Evolutionary conservation across 805 yeast genomes (phyloP).

Genomic region (Jamesozyma hellenica): DNA sequence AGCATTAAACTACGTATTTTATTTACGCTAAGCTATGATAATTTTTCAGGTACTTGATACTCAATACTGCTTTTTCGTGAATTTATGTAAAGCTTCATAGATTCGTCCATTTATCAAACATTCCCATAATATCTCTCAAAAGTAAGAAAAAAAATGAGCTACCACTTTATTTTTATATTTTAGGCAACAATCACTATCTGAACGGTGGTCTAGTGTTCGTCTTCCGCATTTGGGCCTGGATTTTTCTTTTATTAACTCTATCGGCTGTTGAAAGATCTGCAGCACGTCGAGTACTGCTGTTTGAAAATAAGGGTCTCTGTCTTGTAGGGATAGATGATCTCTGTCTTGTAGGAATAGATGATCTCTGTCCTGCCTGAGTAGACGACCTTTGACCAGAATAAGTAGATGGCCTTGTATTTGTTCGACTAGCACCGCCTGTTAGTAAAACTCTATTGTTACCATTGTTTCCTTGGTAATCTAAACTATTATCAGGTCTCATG

Average conservation of each 20-base stretch:
- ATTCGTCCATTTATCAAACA: too few relatives aligned
- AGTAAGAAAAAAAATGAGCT: too few relatives aligned
- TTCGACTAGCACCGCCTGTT: conserved; percentile 1
- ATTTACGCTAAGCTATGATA: too few relatives aligned
- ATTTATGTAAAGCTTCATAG: too few relatives aligned
- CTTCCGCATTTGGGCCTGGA: conserved; percentile 3
- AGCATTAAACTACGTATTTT: too few relatives aligned
- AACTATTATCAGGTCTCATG: not conserved
- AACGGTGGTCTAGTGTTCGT: conserved; percentile 14
- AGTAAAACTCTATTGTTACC: conserved; percentile 1
- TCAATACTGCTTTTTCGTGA: too few relatives aligned
- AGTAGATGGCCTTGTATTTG: not conserved
- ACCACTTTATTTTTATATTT: too few relatives aligned
- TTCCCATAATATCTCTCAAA: too few relatives aligned
- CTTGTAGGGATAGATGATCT: not conserved
- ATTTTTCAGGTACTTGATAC: too few relatives aligned
- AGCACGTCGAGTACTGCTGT: not conserved
- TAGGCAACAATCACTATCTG: too few relatives aligned
- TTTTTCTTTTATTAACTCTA: conserved; percentile 3
- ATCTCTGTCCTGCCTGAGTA: not conserved
- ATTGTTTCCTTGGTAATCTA: too few relatives aligned
- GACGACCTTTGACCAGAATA: not conserved
- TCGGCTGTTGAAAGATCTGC: not conserved
- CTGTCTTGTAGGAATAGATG: too few relatives aligned
- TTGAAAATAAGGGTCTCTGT: not conserved